Evolutionary conservation across 2,329 filamentous ascomycete species (phyloP), one percentile per base, ranked within the genome.

Genomic region (Fusarium miscanthi): DNA sequence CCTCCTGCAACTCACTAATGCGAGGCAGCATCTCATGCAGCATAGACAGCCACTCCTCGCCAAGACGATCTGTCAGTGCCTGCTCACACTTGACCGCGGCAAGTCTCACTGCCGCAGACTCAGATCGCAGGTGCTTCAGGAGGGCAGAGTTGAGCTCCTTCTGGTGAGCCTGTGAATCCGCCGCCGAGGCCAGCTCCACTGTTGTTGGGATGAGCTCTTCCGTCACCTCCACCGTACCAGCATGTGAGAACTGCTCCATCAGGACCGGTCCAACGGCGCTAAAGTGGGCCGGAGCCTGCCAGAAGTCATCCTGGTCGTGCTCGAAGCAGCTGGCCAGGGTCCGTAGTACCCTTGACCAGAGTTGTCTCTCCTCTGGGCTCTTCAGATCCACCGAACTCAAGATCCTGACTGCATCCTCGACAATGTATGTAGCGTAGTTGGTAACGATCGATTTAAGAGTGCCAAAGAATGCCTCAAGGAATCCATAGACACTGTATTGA

Each of bases 1-100:
- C 96, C 80, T 99, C 96, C 84, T 97, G 92, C 78, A 97, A 82
- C 84, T 99, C 96, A 78, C 94, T 97, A 76, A 99, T 97, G 73
- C 95, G 94, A 25, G 97, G 95, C 80, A 99, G 84, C 92, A 98
- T 98, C 87, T 99, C 96, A 0, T 95, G 94, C 79, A 98, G 82
- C 85, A 97, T 88, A 3, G 91, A 89, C 66, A 99, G 84, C 96
- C 96, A 99, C 79, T 99, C 96, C 81, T 98, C 95, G 66, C 95
- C 95, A 31, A 98, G 83, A 52, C 89, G 87, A 74, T 93, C 90
- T 17, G 94, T 97, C 70, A 98, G 85, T 19, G 88, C 89, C 79
- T 94, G 92, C 84, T 98, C 90, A 74, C 92, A 92, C 82, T 91
- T 91, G 40, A 99, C 91, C 1, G 94, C 94, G 3, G 93, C 94